Conservation (phyloP, 2,329 filamentous ascomycete genomes). For the Pseudogymnoascus sp. region DNA sequence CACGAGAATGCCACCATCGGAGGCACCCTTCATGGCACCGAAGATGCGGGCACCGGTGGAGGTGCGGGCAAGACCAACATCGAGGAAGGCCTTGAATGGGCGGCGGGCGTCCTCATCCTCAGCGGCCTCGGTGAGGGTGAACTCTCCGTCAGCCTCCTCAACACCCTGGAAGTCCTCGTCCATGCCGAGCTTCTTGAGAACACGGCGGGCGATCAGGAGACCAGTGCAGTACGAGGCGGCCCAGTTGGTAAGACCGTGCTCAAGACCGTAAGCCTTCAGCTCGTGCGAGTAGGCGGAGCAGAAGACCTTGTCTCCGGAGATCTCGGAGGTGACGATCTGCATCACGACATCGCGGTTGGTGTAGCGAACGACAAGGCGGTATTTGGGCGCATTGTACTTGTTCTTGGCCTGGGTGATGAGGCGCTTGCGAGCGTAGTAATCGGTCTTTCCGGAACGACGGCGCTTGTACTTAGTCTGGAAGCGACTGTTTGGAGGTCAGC, state of each 20-base stretch:
- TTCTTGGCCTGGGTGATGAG: conserved; percentile 99
- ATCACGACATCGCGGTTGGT: conserved; percentile 99
- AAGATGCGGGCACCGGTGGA: conserved; percentile 98
- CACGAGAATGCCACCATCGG: conserved; percentile 91
- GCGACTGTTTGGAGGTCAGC: conserved; percentile 51
- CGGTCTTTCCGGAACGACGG: conserved; percentile 92
- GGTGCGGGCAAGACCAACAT: conserved; percentile 94
- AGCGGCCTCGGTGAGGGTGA: conserved; percentile 84
- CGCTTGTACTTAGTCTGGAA: conserved; percentile 99
- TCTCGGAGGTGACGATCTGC: conserved; percentile 95
- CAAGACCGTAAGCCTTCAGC: conserved; percentile 93
- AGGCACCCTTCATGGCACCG: conserved; percentile 99
- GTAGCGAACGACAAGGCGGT: conserved; percentile 98
- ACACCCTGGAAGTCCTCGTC: conserved; percentile 91
- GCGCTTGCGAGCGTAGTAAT: conserved; percentile 99
- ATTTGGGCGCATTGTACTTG: conserved; percentile 99
- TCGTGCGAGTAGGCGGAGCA: conserved; percentile 89
- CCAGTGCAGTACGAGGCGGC: conserved; percentile 93
- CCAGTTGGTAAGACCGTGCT: conserved; percentile 99
- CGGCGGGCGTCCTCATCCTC: conserved; percentile 80
- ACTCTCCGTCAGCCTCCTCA: conserved; percentile 95
- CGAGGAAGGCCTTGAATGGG: conserved; percentile 98
- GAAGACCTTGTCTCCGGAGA: conserved; percentile 97
- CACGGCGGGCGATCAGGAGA: conserved; percentile 92
- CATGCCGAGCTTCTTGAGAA: conserved; percentile 92